A percentile compares a stretch with the other conserved stretches of the same genome.
phyloP scores from a whole-genome alignment of 345 rosid species.

The Carallia brachiata region DNA sequence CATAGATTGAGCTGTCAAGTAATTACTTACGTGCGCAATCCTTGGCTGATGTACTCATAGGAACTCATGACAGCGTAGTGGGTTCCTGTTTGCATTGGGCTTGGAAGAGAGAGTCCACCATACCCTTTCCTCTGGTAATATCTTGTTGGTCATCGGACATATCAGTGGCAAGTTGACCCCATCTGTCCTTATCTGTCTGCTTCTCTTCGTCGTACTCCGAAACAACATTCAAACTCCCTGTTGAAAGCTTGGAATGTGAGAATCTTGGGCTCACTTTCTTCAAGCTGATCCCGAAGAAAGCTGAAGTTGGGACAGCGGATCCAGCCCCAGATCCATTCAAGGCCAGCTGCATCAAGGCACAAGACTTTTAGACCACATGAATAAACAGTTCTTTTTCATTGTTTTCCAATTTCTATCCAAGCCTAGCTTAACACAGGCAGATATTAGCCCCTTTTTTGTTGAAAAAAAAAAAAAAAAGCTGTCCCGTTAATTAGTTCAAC shows the following conservation, averaged over 20 bases:
- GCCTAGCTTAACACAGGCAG: too few species aligned
- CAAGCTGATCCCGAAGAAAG: conserved; percentile 66
- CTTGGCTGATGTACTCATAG: conserved; percentile 80
- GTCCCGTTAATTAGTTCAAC: too few species aligned
- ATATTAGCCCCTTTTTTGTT: too few species aligned
- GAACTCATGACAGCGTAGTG: conserved; percentile 80
- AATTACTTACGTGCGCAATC: conserved; percentile 61
- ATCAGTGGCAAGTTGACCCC: conserved; percentile 74
- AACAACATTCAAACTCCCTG: conserved; percentile 51
- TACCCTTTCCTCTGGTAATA: conserved; percentile 86
- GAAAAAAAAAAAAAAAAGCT: too few species aligned
- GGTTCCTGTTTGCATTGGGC: conserved; percentile 71
- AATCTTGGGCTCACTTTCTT: conserved; percentile 61
- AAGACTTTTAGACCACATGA: background rate
- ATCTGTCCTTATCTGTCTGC: conserved; percentile 69
- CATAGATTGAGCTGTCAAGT: too few species aligned
- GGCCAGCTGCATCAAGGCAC: conserved; percentile 51
- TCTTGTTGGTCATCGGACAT: conserved; percentile 91
- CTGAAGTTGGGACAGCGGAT: conserved; percentile 53
- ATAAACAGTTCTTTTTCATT: too few species aligned
- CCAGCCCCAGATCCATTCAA: conserved; percentile 70
- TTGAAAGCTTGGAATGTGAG: conserved; percentile 27
- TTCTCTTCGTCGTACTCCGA: conserved; percentile 52
- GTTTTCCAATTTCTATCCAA: too few species aligned
- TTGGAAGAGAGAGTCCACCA: conserved; percentile 93